Conservation (phyloP, 2,329 filamentous ascomycete species). For the Penicillium nordicum region DNA sequence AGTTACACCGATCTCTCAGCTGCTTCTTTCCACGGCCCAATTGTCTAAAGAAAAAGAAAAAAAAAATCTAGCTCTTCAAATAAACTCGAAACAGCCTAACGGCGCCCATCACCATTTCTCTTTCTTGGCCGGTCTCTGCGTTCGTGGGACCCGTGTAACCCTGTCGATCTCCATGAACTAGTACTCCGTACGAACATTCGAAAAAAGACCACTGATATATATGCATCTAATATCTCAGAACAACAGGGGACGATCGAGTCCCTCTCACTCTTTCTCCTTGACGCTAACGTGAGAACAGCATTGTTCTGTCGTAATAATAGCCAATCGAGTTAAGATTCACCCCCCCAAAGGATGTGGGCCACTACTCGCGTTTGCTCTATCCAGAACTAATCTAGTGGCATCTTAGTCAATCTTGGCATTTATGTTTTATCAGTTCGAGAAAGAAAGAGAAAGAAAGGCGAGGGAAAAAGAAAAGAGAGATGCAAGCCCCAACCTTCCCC, state of each 20-base stretch:
- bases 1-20: constrained; percentile 16
- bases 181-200: background rate
- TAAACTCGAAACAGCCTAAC: constrained; percentile 44
- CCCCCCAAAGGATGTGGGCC: constrained; percentile 16
- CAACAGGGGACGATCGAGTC: background rate
- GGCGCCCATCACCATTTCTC: constrained; percentile 22
- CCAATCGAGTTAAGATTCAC: constrained; percentile 7
- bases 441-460: background rate
- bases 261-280: background rate
- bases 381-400: constrained; percentile 10
- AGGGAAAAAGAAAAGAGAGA: background rate
- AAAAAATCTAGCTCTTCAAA: constrained; percentile 22
- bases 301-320: background rate
- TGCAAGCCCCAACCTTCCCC: background rate
- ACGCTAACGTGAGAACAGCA: constrained; percentile 2
- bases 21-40: constrained; percentile 22
- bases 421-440: background rate
- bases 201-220: background rate
- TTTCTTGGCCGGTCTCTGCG: background rate
- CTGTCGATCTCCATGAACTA: constrained; percentile 15
- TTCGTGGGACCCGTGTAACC: constrained; percentile 20
- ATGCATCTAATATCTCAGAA: background rate
- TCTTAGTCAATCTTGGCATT: constrained; percentile 14
- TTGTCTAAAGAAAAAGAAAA: constrained; percentile 1
- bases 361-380: constrained; percentile 19